Conservation (phyloP, 2,329 filamentous ascomycete species). For the Onygenales sp. region DNA sequence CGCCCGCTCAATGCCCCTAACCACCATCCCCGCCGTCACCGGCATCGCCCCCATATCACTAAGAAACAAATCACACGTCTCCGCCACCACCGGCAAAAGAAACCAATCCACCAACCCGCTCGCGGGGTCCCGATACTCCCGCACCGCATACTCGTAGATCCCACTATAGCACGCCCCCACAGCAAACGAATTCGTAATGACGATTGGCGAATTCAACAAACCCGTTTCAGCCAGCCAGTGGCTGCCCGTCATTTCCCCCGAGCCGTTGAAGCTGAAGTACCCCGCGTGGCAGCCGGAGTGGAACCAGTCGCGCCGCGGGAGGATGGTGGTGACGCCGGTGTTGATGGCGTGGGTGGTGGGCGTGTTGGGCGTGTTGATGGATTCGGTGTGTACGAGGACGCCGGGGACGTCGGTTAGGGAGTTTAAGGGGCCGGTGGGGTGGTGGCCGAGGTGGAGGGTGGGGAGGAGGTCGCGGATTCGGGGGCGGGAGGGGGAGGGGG, state of each 20-base stretch:
- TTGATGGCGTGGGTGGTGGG: constrained; percentile 16
- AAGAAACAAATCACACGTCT: constrained; percentile 55
- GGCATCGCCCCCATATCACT: constrained; percentile 49
- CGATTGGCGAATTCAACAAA: constrained; percentile 48
- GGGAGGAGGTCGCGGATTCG: constrained; percentile 29
- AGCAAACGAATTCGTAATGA: constrained; percentile 50
- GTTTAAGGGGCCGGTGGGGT: constrained; percentile 30
- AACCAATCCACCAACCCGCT: constrained; percentile 42
- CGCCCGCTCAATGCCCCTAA: constrained; percentile 45
- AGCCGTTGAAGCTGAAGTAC: constrained; percentile 54
- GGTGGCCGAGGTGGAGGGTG: constrained; percentile 16
- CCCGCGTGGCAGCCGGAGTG: constrained; percentile 33
- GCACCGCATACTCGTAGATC: constrained; percentile 47
- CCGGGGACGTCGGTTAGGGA: constrained; percentile 36
- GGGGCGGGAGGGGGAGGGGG: not conserved
- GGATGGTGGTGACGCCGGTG: constrained; percentile 37
- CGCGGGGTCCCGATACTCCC: constrained; percentile 29
- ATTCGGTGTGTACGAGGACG: constrained; percentile 28
- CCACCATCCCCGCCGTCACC: constrained; percentile 45
- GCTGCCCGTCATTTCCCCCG: constrained; percentile 52
- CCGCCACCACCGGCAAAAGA: constrained; percentile 48
- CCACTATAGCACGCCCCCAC: constrained; percentile 52
- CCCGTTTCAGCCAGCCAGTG: constrained; percentile 56
- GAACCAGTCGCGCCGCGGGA: constrained; percentile 34
- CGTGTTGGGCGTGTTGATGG: constrained; percentile 13